A percentile compares a stretch with the other conserved stretches of the same genome.
phyloP scores from a whole-genome alignment of 108 stramenopile species.

The Conticribra weissflogii region DNA sequence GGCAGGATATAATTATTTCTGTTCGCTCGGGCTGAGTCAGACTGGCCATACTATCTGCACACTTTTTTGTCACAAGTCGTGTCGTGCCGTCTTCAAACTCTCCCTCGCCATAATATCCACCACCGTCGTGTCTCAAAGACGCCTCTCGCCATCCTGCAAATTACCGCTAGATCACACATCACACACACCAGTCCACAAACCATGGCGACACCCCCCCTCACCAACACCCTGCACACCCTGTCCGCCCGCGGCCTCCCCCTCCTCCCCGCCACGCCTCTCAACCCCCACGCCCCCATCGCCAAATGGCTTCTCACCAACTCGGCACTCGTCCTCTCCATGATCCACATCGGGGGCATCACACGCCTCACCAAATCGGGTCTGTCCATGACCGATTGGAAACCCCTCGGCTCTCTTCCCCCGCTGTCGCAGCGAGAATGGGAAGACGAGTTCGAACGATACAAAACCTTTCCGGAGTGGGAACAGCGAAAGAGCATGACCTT shows the following conservation, averaged over 20 bases:
- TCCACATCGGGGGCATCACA: constrained; percentile 97
- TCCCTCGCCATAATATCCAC: too few species aligned
- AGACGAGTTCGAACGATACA: constrained; percentile 95
- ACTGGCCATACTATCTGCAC: background rate
- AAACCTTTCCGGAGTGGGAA: constrained; percentile 96
- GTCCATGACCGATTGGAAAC: constrained; percentile 98
- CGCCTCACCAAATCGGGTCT: constrained; percentile 96
- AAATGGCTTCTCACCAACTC: constrained; percentile 93
- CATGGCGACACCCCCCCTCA: constrained; percentile 12
- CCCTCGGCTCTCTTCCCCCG: constrained; percentile 87
- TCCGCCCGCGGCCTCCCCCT: constrained; percentile 64
- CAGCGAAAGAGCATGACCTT: constrained; percentile 94
- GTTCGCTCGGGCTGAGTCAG: background rate
- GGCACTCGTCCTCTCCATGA: constrained; percentile 93
- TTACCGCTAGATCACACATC: background rate
- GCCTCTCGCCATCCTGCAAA: too few species aligned
- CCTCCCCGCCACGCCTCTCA: constrained; percentile 53
- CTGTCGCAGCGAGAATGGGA: constrained; percentile 86
- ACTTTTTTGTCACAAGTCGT: too few species aligned
- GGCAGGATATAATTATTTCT: too few species aligned
- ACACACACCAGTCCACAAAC: background rate
- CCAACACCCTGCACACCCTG: too few species aligned
- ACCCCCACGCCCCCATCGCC: constrained; percentile 82
- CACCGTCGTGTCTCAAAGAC: too few species aligned
- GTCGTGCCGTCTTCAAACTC: too few species aligned